phyloP scores from a whole-genome alignment of 1,284 basidiomycete genomes.

The Ganoderma lucidum region DNA sequence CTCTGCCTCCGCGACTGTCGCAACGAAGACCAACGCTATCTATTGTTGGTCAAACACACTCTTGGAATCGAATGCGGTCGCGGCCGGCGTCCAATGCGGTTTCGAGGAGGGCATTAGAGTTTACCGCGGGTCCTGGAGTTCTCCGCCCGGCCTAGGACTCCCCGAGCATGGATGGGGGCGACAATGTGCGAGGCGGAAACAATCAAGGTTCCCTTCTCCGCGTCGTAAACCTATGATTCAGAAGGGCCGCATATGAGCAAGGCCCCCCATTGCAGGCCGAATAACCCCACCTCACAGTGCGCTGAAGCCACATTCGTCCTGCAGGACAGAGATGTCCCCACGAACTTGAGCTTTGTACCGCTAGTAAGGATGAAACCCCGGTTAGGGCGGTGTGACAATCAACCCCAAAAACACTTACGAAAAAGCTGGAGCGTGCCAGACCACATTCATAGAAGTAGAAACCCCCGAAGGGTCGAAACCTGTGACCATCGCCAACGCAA shows the following conservation, averaged over 20 bases:
- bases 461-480: slow-evolving; percentile 35
- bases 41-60: background rate
- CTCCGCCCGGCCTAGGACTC: background rate
- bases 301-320: slow-evolving; percentile 33
- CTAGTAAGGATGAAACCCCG: slow-evolving; percentile 8
- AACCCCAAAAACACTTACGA: slow-evolving; percentile 27
- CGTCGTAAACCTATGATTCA: slow-evolving; percentile 37
- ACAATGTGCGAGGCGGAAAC: slow-evolving; percentile 39
- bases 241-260: background rate
- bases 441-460: slow-evolving; percentile 37
- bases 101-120: background rate
- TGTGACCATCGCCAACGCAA: slow-evolving; percentile 32
- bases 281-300: slow-evolving; percentile 36
- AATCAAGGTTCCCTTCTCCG: slow-evolving; percentile 33
- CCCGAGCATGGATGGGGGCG: slow-evolving; percentile 18
- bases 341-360: slow-evolving; percentile 35
- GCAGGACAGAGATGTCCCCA: slow-evolving; percentile 35
- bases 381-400: background rate
- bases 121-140: background rate
- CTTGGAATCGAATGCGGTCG: background rate
- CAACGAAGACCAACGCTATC: background rate
- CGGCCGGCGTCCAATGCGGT: background rate
- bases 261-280: background rate
- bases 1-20: background rate
- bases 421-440: slow-evolving; percentile 37